A percentile compares a stretch with the other conserved stretches of the same genome.
These are phyloP conservation scores for Microcyclospora pomicola DNA, from an alignment of 2,329 filamentous ascomycete genomes.

Conservation along the genomic window DNA sequence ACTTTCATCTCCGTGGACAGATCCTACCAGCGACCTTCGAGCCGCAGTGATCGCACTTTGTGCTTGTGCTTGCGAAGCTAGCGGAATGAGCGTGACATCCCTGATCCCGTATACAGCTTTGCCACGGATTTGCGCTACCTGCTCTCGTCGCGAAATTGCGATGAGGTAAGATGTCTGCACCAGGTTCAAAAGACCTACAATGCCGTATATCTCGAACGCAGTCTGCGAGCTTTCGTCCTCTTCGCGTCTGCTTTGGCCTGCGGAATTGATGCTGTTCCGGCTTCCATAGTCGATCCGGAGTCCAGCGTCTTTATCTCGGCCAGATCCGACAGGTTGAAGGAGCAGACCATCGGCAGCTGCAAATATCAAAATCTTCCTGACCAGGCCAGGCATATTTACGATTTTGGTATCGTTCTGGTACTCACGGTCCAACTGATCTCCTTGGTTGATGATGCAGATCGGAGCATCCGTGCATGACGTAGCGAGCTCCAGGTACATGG, in stretches of 20 bases:
- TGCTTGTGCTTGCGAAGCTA: constrained; percentile 62
- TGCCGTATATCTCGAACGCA: constrained; percentile 49
- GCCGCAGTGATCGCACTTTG: constrained; percentile 56
- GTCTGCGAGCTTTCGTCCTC: constrained; percentile 23
- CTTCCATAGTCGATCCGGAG: constrained; percentile 7
- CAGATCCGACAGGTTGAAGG: constrained; percentile 51
- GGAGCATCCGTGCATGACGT: no score
- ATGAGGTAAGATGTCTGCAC: constrained; percentile 73
- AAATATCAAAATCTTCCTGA: constrained; percentile 61
- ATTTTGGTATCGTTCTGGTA: no score
- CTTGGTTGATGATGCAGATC: no score
- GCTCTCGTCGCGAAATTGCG: constrained; percentile 70
- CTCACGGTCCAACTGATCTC: no score
- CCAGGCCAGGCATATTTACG: constrained; percentile 54
- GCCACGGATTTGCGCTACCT: constrained; percentile 76
- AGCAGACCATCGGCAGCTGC: constrained; percentile 73
- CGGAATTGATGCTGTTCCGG: not conserved
- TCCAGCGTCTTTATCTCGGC: constrained; percentile 23
- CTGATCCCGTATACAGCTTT: constrained; percentile 75
- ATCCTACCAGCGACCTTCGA: constrained; percentile 18
- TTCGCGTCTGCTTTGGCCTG: not conserved
- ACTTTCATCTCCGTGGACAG: constrained; percentile 17
- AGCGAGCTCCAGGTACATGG: not conserved
- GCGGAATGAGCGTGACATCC: constrained; percentile 80
- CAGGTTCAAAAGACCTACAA: constrained; percentile 69